Conservation (phyloP, 176 grass and related monocot species). For the Cenchrus fungigraminus region DNA sequence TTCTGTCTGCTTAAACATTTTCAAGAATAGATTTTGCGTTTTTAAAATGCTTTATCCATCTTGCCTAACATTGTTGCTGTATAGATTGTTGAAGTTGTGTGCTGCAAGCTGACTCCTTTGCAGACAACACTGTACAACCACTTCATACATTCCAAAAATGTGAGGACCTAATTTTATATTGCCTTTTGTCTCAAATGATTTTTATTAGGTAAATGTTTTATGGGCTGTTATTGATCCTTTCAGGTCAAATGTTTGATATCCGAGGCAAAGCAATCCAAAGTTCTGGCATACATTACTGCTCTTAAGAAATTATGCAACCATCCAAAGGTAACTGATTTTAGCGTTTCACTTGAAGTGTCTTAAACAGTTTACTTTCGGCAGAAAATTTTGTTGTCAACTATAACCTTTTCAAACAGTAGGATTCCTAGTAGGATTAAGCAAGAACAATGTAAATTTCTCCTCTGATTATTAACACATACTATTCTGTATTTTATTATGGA, state of each 20-base stretch:
- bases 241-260: conserved; percentile 82
- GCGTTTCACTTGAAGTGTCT: conserved; percentile 3
- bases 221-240: conserved; percentile 36
- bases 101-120: conserved; percentile 90
- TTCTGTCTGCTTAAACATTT: conserved; percentile 25
- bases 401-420: conserved; percentile 22
- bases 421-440: no score
- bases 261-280: conserved; percentile 80
- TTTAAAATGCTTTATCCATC: conserved; percentile 12
- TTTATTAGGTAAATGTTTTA: conserved; percentile 38
- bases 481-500: conserved; percentile 23
- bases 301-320: conserved; percentile 99
- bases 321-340: conserved; percentile 80
- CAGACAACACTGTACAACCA: conserved; percentile 88
- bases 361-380: conserved; percentile 11
- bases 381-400: conserved; percentile 18
- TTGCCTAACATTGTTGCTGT: conserved; percentile 44
- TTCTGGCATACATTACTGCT: conserved; percentile 98
- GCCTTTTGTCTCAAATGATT: conserved; percentile 12
- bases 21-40: not conserved
- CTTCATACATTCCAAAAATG: conserved; percentile 99
- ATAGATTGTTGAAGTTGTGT: conserved; percentile 97
- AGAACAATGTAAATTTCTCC: not conserved
- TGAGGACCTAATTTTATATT: conserved; percentile 50
- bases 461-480: conserved; percentile 5